These are phyloP conservation scores for Laburnicola sp. DNA, from an alignment of 2,329 filamentous ascomycete genomes.

Conservation along the genomic window DNA sequence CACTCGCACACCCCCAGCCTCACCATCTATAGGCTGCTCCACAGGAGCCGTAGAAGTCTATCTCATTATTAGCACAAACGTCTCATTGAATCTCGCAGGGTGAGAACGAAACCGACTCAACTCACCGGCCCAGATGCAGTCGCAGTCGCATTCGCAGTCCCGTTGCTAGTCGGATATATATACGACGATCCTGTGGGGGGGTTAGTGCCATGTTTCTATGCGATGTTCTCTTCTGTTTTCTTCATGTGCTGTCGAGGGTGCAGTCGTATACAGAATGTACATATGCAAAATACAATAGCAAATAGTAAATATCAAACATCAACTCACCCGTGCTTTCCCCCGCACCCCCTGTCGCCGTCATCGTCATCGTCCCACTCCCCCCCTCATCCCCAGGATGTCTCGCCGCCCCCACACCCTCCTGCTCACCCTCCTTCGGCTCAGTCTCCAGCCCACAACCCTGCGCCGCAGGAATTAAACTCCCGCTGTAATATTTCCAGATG, in stretches of 20 bases:
- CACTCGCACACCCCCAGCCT: conserved; percentile 13
- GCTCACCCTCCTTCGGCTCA: conserved; percentile 22
- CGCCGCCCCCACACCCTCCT: conserved; percentile 22
- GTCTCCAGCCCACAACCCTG: conserved; percentile 24
- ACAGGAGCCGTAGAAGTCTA: conserved; percentile 19
- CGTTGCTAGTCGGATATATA: conserved; percentile 13
- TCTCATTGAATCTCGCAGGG: neutral
- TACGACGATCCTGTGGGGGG: neutral
- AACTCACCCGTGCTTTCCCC: neutral
- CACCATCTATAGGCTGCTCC: conserved; percentile 22
- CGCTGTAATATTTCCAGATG: conserved; percentile 53
- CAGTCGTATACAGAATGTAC: too few species aligned
- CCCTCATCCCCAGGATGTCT: conserved; percentile 9
- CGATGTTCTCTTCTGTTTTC: too few species aligned
- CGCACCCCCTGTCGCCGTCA: conserved; percentile 1
- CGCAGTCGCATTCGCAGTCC: conserved; percentile 18
- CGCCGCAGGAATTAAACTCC: conserved; percentile 40
- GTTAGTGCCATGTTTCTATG: too few species aligned
- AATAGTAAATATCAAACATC: neutral
- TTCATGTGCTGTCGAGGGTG: too few species aligned
- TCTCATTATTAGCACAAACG: neutral
- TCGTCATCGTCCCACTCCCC: neutral
- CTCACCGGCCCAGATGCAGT: neutral
- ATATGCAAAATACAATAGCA: neutral
- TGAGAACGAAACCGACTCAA: conserved; percentile 11